Base-by-base conservation (phyloP, 2,329 filamentous ascomycete genomes). In the Microdochium trichocladiopsis region DNA sequence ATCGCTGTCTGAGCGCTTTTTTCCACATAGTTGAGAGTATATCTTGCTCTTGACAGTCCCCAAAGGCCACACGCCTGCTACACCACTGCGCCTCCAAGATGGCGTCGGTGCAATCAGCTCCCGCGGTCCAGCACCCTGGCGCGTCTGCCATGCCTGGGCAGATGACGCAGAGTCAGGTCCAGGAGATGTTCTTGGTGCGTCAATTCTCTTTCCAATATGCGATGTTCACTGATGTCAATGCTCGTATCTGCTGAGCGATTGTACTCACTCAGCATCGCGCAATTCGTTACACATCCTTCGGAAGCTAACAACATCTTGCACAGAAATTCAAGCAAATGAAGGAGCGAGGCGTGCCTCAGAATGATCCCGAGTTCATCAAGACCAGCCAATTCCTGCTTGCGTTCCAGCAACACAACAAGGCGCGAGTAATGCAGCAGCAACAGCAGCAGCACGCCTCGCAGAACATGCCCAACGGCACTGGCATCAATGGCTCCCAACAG, bases 321-420 rank as follows among this genome's bases (percentile, higher is more conserved):
- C 63, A 96, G 92, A 91, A 90, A 79, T 94, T 88, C 59, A 87
- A 88, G 65, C 83, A 89, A 68, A 91, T 97, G 88, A 94, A 93
- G 71, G 82, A 88, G 52, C 80, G 86, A 62, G 92, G 92, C 60
- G 86, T 95, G 23, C 83, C 89, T 41, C 79, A 84, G 52, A 87
- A 80, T 52, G 91, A 97, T 63, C 93, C 93, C 47, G 92, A 97
- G 67, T 92, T 87, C 63, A 79, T 93, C 63, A 95, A 94, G 71
- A 82, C 85, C 28, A 86, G 90, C 51, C 83, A 87, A 56, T 84
- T 95, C 55, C 79, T 96, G 56, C 69, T 81, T 36, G 83, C 78
- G 60, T 81, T 96, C 51, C 87, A 90, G 59, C 81, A 83, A 56
- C 80, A 84, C 60, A 80, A 82, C 57, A 75, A 78, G 52, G 75